phyloP scores from a whole-genome alignment of 163 green algal species.

The Scenedesmus sp. region DNA sequence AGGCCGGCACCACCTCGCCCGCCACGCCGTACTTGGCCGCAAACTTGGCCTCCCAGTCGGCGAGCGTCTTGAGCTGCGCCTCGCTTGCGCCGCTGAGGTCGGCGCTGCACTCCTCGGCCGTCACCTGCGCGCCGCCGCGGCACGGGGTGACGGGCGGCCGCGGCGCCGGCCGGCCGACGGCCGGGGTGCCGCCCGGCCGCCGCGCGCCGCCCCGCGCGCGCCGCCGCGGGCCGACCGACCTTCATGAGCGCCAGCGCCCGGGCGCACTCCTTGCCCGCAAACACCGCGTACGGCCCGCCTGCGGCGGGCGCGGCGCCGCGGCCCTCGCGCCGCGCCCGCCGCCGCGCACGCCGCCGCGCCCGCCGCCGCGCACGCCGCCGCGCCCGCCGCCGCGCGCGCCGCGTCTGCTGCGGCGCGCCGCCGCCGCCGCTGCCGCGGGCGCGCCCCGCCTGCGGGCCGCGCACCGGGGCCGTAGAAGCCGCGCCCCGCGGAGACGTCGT shows the following conservation, averaged over 20 bases:
- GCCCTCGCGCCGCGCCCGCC: too few species aligned
- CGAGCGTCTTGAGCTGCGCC: conserved; percentile 57
- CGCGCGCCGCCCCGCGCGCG: too few species aligned
- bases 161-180: too few species aligned
- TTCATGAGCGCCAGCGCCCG: conserved; percentile 64
- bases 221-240: not conserved
- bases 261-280: conserved; percentile 62
- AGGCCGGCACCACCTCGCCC: conserved; percentile 45
- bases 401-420: too few species aligned
- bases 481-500: conserved; percentile 54
- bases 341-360: too few species aligned
- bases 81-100: conserved; percentile 54
- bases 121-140: too few species aligned
- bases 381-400: too few species aligned
- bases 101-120: conserved; percentile 52
- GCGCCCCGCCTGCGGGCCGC: not conserved
- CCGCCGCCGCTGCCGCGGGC: too few species aligned
- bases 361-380: too few species aligned
- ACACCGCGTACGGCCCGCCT: conserved; percentile 60
- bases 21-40: conserved; percentile 58
- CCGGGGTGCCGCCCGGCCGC: too few species aligned
- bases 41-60: conserved; percentile 65
- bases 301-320: too few species aligned
- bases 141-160: too few species aligned
- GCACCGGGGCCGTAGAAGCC: conserved; percentile 64